Evolutionary conservation across 345 rosid genomes (phyloP), one percentile per base, ranked within the genome.

Genomic region (Murraya koenigii): DNA sequence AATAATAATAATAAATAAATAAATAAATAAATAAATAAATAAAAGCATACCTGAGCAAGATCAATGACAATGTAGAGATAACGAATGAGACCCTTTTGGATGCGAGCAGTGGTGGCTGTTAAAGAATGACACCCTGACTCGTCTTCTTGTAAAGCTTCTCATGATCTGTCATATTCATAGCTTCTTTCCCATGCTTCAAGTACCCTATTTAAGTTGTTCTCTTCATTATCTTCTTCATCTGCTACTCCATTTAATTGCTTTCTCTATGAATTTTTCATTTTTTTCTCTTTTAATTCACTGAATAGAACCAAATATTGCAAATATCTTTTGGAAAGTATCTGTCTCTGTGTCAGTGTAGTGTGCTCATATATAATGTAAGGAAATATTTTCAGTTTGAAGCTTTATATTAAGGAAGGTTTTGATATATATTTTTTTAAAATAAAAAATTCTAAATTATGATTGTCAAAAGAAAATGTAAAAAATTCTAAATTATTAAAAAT

Each of bases 11-110:
- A n/a, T n/a, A n/a, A n/a, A n/a, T n/a, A n/a, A n/a, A n/a, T n/a
- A n/a, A n/a, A n/a, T n/a, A n/a, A n/a, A n/a, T n/a, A n/a, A n/a
- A n/a, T 2, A 30, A 64, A 4, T 5, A n/a, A 0, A 6, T 11
- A 65, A 72, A 66, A 10, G 2, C 8, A 66, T 84, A 93, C 99
- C 94, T 87, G 80, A 63, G 97, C 92, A 85, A 94, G 92, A 84
- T 94, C 98, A 55, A 94, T 81, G 81, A 94, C 93, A 47, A 96
- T 75, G 81, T 88, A 96, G 36, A 96, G 90, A 79, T 91, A 93
- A 41, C 98, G 93, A 77, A 93, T 95, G 79, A 96, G 97, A 49
- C 98, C 99, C 84, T 94, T 96, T 60, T 94, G 99, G 39, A 96
- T 91, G 22, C 94, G 88, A 82, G 91, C 80, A 61, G 92, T 69